phyloP scores from a whole-genome alignment of 2,329 filamentous ascomycete species.

The Ceratocystis cacaofunesta region DNA sequence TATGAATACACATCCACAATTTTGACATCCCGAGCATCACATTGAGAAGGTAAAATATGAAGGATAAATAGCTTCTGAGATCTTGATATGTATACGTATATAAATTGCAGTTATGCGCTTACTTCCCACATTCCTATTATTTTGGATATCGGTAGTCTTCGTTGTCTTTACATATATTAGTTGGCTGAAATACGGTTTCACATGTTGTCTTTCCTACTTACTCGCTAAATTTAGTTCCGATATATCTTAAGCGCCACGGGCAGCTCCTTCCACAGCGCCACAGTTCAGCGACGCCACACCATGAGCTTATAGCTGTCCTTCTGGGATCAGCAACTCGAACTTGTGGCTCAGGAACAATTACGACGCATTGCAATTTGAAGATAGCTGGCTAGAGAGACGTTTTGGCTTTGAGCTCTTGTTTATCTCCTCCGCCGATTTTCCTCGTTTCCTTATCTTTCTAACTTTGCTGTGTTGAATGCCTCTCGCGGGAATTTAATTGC shows the following conservation, averaged over 20 bases:
- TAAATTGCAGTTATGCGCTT: not conserved
- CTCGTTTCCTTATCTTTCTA: not conserved
- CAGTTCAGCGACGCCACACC: not conserved
- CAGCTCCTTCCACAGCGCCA: not conserved
- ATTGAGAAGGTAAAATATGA: not conserved
- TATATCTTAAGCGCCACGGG: not conserved
- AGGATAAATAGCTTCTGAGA: too few species aligned
- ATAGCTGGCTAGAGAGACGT: not conserved
- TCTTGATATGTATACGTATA: too few species aligned
- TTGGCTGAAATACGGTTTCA: not conserved
- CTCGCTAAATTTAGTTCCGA: too few species aligned
- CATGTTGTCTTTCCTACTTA: not conserved
- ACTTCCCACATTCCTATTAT: too few species aligned
- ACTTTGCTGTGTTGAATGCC: not conserved
- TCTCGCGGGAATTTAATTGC: slow-evolving; percentile 5
- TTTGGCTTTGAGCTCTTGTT: not conserved
- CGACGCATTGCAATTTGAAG: not conserved
- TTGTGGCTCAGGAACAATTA: not conserved
- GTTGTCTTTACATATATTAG: not conserved
- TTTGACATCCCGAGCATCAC: not conserved
- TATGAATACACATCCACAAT: not conserved
- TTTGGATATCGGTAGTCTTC: too few species aligned
- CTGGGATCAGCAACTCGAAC: not conserved
- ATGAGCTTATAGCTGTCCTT: slow-evolving; percentile 11
- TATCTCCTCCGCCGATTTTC: not conserved